These are phyloP conservation scores for Arthrobotrys iridis DNA, from an alignment of 2,329 filamentous ascomycete genomes.

Conservation along the genomic window DNA sequence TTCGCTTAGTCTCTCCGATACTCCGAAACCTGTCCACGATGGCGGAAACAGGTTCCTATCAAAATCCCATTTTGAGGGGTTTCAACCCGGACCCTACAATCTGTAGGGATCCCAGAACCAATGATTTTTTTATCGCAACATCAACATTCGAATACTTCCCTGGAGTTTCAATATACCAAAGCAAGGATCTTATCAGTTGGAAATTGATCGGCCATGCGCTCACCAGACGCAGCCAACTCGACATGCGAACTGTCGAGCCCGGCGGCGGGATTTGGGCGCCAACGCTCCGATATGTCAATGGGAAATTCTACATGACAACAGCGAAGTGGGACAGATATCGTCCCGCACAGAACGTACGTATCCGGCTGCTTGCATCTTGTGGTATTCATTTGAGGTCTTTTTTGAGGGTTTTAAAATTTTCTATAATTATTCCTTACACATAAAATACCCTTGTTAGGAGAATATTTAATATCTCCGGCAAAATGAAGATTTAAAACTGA, in stretches of 20 bases:
- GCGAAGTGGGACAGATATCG: constrained; percentile 52
- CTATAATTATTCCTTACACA: constrained; percentile 29
- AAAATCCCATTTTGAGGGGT: constrained; percentile 69
- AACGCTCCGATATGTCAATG: constrained; percentile 64
- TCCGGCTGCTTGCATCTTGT: not conserved
- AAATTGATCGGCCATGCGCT: constrained; percentile 67
- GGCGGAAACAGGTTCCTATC: constrained; percentile 46
- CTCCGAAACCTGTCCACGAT: constrained; percentile 26
- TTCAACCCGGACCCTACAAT: constrained; percentile 73
- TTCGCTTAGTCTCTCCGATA: constrained; percentile 32
- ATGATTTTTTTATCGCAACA: constrained; percentile 70
- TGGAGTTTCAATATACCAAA: constrained; percentile 71
- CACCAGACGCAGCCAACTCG: constrained; percentile 66
- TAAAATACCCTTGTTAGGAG: constrained; percentile 31
- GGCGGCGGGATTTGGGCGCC: constrained; percentile 74
- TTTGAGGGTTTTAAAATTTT: constrained; percentile 37
- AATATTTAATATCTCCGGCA: constrained; percentile 47
- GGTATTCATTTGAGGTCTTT: not conserved
- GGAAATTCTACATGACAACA: constrained; percentile 52
- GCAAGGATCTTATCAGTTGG: constrained; percentile 66
- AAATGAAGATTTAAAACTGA: constrained; percentile 51
- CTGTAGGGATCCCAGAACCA: constrained; percentile 62
- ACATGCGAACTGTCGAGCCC: constrained; percentile 67
- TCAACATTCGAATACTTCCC: constrained; percentile 73
- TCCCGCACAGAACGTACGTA: constrained; percentile 44